Evolutionary conservation across 257 asterid species (phyloP).

Genomic region (Plectranthus barbatus): DNA sequence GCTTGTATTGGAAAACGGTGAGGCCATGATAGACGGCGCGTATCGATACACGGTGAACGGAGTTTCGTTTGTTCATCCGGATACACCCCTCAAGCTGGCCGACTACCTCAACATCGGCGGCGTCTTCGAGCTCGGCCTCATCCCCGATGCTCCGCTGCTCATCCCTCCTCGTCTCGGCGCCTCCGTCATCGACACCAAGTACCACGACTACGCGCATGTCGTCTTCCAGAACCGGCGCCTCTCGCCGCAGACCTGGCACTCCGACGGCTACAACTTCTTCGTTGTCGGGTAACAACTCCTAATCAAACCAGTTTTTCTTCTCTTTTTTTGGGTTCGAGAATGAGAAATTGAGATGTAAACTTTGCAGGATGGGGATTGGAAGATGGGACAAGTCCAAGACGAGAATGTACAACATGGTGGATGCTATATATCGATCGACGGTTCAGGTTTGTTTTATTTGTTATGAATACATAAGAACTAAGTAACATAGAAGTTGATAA

Average conservation of each 20-base stretch:
- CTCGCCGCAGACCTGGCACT: background rate
- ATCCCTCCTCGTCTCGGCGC: background rate
- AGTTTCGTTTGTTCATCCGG: background rate
- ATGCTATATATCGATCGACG: background rate
- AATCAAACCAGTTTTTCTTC: no score
- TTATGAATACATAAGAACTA: no score
- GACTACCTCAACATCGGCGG: background rate
- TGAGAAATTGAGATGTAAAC: no score
- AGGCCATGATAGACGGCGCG: background rate
- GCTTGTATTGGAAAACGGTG: background rate
- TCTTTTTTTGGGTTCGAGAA: no score
- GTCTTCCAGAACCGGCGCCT: background rate
- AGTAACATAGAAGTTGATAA: no score
- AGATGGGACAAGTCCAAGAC: background rate
- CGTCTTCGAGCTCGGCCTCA: background rate
- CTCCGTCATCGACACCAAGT: background rate
- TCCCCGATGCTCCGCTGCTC: background rate
- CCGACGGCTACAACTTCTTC: background rate
- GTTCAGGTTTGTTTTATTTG: background rate
- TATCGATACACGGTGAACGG: background rate
- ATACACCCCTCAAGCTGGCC: background rate
- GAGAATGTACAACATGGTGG: background rate
- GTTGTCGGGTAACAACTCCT: background rate
- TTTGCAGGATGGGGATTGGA: background rate
- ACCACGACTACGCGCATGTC: background rate